phyloP scores from a whole-genome alignment of 2,329 filamentous ascomycete genomes.

The Colletotrichum tropicale region DNA sequence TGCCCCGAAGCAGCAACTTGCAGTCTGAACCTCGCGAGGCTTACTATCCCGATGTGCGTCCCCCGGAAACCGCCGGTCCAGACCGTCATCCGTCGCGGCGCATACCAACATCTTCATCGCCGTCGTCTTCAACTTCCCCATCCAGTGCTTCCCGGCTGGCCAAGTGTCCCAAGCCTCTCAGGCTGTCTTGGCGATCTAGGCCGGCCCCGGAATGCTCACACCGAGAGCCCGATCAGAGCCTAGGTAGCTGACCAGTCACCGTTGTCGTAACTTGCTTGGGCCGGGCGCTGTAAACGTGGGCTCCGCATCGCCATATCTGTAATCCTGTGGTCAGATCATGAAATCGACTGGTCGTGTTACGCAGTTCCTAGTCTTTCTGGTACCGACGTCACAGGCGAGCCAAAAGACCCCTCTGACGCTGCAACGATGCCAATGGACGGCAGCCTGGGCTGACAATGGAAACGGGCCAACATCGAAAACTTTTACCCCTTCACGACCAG shows the following conservation, averaged over 20 bases:
- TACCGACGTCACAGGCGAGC: conserved; percentile 6
- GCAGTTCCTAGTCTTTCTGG: not conserved
- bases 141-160: not conserved
- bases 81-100: not conserved
- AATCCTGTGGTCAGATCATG: conserved; percentile 6
- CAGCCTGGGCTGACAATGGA: not conserved
- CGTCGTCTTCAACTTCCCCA: not conserved
- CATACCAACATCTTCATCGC: not conserved
- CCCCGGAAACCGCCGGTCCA: not conserved
- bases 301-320: not conserved
- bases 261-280: not conserved
- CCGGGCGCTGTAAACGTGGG: not conserved
- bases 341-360: not conserved
- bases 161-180: not conserved
- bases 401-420: not conserved
- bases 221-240: not conserved
- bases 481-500: not conserved
- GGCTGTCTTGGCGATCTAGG: not conserved
- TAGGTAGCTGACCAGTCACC: not conserved
- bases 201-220: not conserved
- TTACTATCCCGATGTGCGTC: not conserved
- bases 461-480: not conserved
- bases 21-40: not conserved
- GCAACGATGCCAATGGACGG: not conserved
- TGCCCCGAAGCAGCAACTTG: not conserved